A percentile compares a stretch with the other conserved stretches of the same genome.
Conservation (phyloP, 164 flowering plant genomes). For the Kingdonia uniflora region DNA sequence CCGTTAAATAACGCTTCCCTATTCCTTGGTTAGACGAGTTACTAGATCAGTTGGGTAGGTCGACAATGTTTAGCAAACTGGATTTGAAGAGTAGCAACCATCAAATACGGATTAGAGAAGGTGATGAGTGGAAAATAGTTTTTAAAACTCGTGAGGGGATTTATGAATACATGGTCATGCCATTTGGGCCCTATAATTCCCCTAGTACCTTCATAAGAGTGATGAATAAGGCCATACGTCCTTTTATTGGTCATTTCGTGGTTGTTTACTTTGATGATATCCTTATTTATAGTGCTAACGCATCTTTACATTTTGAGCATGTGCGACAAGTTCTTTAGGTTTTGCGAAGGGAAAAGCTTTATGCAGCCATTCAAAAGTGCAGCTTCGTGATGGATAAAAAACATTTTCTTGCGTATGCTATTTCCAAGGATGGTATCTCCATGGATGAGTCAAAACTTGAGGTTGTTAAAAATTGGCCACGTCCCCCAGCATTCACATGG, state of each 20-base stretch:
- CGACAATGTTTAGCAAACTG: no score
- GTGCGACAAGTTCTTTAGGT: not conserved
- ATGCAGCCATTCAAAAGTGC: no score
- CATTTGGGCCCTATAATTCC: not conserved
- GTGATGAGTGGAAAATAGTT: not conserved
- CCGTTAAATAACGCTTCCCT: not conserved
- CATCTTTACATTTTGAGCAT: not conserved
- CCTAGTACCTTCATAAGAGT: not conserved
- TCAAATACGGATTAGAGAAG: no score
- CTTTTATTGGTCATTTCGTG: no score
- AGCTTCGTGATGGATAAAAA: not conserved
- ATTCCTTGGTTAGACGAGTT: not conserved
- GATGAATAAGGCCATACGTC: not conserved
- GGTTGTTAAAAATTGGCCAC: not conserved
- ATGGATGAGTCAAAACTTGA: not conserved
- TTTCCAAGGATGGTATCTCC: not conserved
- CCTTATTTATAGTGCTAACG: no score
- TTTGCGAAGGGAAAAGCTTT: no score
- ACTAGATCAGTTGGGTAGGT: no score
- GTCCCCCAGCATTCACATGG: not conserved
- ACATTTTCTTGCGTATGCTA: no score
- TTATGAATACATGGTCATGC: not conserved
- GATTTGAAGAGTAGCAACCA: no score
- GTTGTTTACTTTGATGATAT: no score
- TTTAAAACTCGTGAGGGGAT: no score